These are phyloP conservation scores for Ilyonectria sp. DNA, from an alignment of 2,329 filamentous ascomycete genomes.

Conservation along the genomic window DNA sequence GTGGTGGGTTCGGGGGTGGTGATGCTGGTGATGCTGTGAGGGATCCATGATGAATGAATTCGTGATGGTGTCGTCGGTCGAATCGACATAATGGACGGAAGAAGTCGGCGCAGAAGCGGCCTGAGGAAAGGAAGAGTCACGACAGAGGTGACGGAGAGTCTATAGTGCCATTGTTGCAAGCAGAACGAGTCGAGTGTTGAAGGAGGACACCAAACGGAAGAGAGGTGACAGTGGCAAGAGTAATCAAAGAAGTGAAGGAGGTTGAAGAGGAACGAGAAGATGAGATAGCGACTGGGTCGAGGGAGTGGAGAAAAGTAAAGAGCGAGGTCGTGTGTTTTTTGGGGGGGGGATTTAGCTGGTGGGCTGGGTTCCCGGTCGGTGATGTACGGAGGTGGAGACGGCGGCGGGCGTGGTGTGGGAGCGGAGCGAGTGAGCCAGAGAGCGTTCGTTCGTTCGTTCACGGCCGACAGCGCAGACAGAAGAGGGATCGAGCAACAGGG, in stretches of 20 bases:
- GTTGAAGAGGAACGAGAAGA: constrained; percentile 36
- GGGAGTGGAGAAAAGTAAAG: constrained; percentile 43
- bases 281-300: constrained; percentile 41
- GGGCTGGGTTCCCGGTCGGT: constrained; percentile 44
- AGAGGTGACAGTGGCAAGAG: constrained; percentile 21
- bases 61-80: constrained; percentile 40
- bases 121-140: constrained; percentile 41
- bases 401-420: constrained; percentile 28
- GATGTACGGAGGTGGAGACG: constrained; percentile 47
- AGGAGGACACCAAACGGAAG: constrained; percentile 13
- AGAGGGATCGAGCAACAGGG: constrained; percentile 24
- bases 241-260: constrained; percentile 34
- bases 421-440: constrained; percentile 30
- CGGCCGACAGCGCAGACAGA: constrained; percentile 30
- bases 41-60: constrained; percentile 48
- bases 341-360: constrained; percentile 44
- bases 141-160: constrained; percentile 41
- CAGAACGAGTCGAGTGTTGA: constrained; percentile 22
- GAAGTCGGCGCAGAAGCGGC: constrained; percentile 43
- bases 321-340: constrained; percentile 46
- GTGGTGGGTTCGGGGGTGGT: constrained; percentile 44
- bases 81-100: constrained; percentile 48
- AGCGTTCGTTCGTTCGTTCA: constrained; percentile 31
- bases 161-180: constrained; percentile 48
- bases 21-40: constrained; percentile 45